Evolutionary conservation across 768 basidiomycete species (phyloP).

Genomic region (Hericium alpestre): DNA sequence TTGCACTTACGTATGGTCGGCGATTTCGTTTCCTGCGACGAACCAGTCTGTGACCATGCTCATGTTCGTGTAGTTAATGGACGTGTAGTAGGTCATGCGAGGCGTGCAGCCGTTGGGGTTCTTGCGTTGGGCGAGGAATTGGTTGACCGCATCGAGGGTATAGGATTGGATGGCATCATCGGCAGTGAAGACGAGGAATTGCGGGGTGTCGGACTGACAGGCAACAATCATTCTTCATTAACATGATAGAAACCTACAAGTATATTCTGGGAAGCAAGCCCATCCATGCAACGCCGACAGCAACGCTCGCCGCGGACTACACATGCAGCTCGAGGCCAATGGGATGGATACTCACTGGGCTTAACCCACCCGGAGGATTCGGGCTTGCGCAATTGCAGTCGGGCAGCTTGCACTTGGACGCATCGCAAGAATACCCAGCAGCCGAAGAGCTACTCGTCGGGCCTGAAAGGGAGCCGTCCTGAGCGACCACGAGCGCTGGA

Average conservation of each 20-base stretch:
- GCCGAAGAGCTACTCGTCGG: slow-evolving; percentile 41
- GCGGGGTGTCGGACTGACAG: slow-evolving; percentile 44
- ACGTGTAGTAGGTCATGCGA: slow-evolving; percentile 70
- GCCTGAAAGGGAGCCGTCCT: slow-evolving; percentile 44
- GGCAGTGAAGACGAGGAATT: slow-evolving; percentile 66
- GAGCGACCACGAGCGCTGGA: slow-evolving; percentile 17
- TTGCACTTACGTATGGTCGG: slow-evolving; percentile 55
- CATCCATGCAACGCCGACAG: neutral
- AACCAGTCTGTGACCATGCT: slow-evolving; percentile 72
- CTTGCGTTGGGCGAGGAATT: slow-evolving; percentile 61
- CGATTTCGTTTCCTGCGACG: slow-evolving; percentile 77
- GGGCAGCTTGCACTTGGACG: slow-evolving; percentile 54
- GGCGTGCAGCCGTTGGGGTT: slow-evolving; percentile 71
- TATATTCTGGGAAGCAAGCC: neutral
- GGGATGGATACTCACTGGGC: slow-evolving; percentile 35
- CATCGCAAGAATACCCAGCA: slow-evolving; percentile 63
- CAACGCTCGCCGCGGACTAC: neutral
- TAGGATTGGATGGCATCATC: slow-evolving; percentile 73
- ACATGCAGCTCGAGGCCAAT: neutral
- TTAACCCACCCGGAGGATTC: slow-evolving; percentile 59
- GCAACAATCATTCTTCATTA: neutral
- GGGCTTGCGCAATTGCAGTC: slow-evolving; percentile 66
- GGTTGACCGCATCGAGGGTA: slow-evolving; percentile 62
- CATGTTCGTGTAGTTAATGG: slow-evolving; percentile 66
- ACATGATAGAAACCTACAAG: neutral